Evolutionary conservation across 148 eudicot species (phyloP).

Genomic region (Silene uniflora): DNA sequence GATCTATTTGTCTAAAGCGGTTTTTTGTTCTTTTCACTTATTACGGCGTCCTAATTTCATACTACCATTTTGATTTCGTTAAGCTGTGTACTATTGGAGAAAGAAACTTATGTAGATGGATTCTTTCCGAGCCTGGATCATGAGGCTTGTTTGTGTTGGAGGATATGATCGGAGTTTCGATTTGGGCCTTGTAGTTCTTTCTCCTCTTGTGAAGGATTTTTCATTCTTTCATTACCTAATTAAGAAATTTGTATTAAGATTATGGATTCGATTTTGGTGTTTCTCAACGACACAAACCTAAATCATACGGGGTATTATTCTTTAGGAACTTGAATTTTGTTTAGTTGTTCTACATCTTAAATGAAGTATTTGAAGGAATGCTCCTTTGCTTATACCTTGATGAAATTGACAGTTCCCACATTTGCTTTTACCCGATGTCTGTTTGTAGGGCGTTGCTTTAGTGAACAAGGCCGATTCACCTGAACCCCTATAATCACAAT

Average conservation of each 20-base stretch:
- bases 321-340: not conserved
- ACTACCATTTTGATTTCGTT: conserved; percentile 16
- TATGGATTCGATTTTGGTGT: conserved; percentile 7
- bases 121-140: not conserved
- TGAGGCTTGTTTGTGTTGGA: conserved; percentile 13
- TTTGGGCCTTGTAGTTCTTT: conserved; percentile 14
- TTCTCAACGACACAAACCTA: conserved; percentile 15
- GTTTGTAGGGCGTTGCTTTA: too few relatives aligned
- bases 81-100: conserved; percentile 19
- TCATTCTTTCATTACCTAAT: conserved; percentile 21
- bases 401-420: too few relatives aligned
- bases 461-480: too few relatives aligned
- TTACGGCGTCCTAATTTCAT: conserved; percentile 19
- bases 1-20: conserved; percentile 13
- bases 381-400: too few relatives aligned
- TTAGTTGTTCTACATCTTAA: not conserved
- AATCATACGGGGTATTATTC: not conserved
- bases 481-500: too few relatives aligned
- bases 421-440: too few relatives aligned
- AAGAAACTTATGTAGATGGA: conserved; percentile 12
- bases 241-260: conserved; percentile 18
- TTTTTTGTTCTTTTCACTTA: not conserved
- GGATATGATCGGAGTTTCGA: conserved; percentile 12
- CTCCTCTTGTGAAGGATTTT: conserved; percentile 11
- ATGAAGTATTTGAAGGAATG: too few relatives aligned